A percentile compares a stretch with the other conserved stretches of the same genome.
Evolutionary conservation across 495 filamentous ascomycete genomes (phyloP).

Genomic region (Podospora appendiculata): DNA sequence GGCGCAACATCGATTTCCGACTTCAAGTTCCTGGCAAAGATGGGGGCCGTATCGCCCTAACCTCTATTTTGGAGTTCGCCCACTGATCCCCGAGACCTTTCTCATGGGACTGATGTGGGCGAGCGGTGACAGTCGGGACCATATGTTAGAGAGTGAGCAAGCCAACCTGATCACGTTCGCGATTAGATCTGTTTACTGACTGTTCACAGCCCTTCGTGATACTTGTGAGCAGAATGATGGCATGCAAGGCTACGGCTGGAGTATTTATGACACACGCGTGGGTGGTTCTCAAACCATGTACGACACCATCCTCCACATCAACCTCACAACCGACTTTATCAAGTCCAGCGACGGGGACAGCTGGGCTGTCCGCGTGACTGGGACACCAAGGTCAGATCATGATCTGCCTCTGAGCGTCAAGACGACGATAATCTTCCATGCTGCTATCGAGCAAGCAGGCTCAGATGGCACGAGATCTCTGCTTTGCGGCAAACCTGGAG

Average conservation of each 20-base stretch:
- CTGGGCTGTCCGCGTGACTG: conserved; percentile 81
- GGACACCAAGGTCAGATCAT: conserved; percentile 61
- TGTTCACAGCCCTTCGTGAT: conserved; percentile 77
- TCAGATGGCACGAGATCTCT: too few relatives aligned
- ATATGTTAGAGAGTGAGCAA: conserved; percentile 64
- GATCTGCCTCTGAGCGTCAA: too few relatives aligned
- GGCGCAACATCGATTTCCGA: too few relatives aligned
- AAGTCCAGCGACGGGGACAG: conserved; percentile 77
- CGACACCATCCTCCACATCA: conserved; percentile 72
- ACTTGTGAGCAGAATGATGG: conserved; percentile 89
- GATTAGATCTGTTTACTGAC: too few relatives aligned
- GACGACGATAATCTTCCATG: conserved; percentile 72
- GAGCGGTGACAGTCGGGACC: conserved; percentile 67
- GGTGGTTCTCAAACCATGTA: conserved; percentile 83
- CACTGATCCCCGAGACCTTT: conserved; percentile 74
- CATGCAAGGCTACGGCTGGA: conserved; percentile 92
- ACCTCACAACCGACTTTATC: conserved; percentile 79
- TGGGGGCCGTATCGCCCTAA: conserved; percentile 90
- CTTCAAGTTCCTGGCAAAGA: too few relatives aligned
- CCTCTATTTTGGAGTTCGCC: conserved; percentile 87
- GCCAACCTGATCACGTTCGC: conserved; percentile 2
- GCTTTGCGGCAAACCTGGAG: too few relatives aligned
- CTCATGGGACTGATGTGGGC: conserved; percentile 83
- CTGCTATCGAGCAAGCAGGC: conserved; percentile 58
- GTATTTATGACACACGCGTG: conserved; percentile 76